A percentile compares a stretch with the other conserved stretches of the same genome.
phyloP scores from a whole-genome alignment of 2,329 filamentous ascomycete genomes.

The Xylariaceae sp. region DNA sequence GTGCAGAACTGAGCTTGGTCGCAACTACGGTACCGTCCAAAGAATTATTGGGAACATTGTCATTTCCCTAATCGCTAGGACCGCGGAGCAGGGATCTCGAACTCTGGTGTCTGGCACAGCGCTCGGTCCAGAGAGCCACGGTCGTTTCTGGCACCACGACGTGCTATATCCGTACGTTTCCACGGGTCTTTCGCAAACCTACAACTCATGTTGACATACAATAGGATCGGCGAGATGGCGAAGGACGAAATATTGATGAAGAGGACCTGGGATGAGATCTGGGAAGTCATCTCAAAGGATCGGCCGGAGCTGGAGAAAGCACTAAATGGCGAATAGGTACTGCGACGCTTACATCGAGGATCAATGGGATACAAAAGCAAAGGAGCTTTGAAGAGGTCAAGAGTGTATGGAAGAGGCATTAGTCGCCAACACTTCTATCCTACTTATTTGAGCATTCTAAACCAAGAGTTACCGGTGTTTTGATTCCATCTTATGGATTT shows the following conservation, averaged over 20 bases:
- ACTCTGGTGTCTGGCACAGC: neutral
- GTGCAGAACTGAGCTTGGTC: slow-evolving; percentile 1
- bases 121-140: neutral
- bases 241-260: neutral
- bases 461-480: too few species aligned
- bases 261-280: neutral
- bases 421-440: too few species aligned
- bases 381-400: too few species aligned
- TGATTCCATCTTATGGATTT: too few species aligned
- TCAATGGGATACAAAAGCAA: too few species aligned
- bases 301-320: neutral
- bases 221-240: neutral
- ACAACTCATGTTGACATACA: too few species aligned
- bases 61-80: neutral
- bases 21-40: neutral
- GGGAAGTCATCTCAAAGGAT: neutral
- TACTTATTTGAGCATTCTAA: too few species aligned
- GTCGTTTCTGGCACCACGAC: neutral
- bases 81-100: neutral
- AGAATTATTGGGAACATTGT: neutral
- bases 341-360: too few species aligned
- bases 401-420: too few species aligned
- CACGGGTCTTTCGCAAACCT: too few species aligned
- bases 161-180: neutral
- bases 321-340: too few species aligned